Evolutionary conservation across 2,329 filamentous ascomycete genomes (phyloP).

Genomic region (Cytospora schulzeri): DNA sequence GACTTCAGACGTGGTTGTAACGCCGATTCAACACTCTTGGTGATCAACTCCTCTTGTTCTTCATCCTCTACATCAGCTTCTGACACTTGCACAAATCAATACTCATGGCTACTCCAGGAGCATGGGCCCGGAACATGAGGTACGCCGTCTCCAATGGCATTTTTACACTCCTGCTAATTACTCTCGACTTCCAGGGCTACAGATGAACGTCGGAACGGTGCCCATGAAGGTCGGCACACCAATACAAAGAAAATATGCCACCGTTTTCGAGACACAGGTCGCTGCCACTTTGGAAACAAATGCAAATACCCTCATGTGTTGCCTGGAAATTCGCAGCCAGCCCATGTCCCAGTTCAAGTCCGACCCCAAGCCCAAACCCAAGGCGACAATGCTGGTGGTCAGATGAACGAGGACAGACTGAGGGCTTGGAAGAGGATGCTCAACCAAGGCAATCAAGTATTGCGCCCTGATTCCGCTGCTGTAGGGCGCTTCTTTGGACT

Average conservation of each 20-base stretch:
- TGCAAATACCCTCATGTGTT: constrained; percentile 3
- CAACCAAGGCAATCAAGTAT: neutral
- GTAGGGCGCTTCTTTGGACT: constrained; percentile 34
- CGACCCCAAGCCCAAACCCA: neutral
- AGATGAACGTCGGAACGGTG: neutral
- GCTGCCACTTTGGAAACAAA: neutral
- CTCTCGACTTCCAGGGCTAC: neutral
- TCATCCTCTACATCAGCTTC: neutral
- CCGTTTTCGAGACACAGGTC: neutral
- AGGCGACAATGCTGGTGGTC: neutral
- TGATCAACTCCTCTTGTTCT: neutral
- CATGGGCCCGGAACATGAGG: neutral
- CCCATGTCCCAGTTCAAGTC: too few relatives aligned
- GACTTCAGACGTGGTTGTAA: neutral
- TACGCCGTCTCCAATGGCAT: neutral
- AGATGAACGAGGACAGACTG: neutral
- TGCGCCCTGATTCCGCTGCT: neutral
- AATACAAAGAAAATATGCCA: neutral
- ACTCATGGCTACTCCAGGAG: neutral
- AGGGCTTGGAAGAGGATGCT: constrained; percentile 15
- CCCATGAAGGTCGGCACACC: neutral
- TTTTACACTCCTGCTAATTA: neutral
- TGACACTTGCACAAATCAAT: neutral
- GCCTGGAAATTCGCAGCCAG: neutral
- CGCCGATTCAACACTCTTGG: too few relatives aligned